Base-by-base conservation (phyloP, 495 filamentous ascomycete genomes). In the Aspergillus biplanus region DNA sequence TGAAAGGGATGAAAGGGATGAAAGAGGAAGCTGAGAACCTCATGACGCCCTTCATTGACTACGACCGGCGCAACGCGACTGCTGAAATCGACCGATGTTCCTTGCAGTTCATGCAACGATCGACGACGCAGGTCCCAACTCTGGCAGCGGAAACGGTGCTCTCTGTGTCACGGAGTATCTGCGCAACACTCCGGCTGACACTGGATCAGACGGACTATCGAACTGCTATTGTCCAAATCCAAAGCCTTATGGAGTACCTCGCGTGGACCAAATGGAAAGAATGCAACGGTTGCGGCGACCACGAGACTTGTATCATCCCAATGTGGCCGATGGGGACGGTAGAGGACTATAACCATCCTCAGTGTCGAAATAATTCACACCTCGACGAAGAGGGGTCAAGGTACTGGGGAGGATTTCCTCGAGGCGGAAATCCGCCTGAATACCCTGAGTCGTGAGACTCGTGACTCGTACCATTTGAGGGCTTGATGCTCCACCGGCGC, bases 261-360 rank as follows among this genome's bases (percentile, higher is more conserved):
- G 69, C 74, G 15, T 91, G 88, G 87, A 76, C 83, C 18, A 82
- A 72, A 0, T 91, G 86, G 86, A 87, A 86, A 65, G 73, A 84
- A 52, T 89, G 87, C 59, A 73, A 75, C 5, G 74, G 73, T 15
- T 90, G 87, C 60, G 70, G 61, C 0, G 70, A 74, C 16, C 81
- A 86, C 59, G 84, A 90, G 70, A 76, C 87, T n/a, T 90, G 87
- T 72, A 80, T 87, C n/a, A 66, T 88, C 4, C 84, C 88, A 0
- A 86, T 90, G 69, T 90, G 87, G 86, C 88, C 87, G 0, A 78
- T 82, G 67, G 87, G 87, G 0, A 78, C 78, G 0, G 65, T 75
- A 0, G 75, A 83, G 18, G 85, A 88, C 61, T 81, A 86, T 65
- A 68, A 79, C 32, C 69, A 77, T 18, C 86, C 86, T 1, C 71